These are phyloP conservation scores for Cenchrus purpureus DNA, from an alignment of 176 grass and related monocot species.

Conservation along the genomic window DNA sequence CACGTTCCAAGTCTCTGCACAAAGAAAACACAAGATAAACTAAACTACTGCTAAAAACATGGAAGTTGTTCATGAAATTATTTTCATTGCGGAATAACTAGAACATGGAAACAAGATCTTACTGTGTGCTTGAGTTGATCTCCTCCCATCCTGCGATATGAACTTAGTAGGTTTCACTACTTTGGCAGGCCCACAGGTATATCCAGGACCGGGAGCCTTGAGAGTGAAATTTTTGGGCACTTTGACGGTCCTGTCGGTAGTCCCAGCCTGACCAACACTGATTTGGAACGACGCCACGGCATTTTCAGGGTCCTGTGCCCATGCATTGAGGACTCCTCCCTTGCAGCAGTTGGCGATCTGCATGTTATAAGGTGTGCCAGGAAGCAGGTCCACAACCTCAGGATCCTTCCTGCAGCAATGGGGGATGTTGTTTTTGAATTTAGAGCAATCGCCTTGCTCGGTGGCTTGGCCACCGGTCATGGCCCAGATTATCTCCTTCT, in stretches of 20 bases:
- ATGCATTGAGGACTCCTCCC: slow-evolving; percentile 72
- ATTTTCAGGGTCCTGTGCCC: slow-evolving; percentile 66
- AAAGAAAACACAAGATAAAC: slow-evolving; percentile 16
- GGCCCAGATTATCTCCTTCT: slow-evolving; percentile 81
- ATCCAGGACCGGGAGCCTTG: slow-evolving; percentile 62
- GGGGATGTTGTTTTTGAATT: slow-evolving; percentile 61
- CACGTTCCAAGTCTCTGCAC: slow-evolving; percentile 81
- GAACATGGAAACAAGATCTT: slow-evolving; percentile 26
- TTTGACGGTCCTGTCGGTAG: slow-evolving; percentile 57
- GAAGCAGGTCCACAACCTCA: slow-evolving; percentile 71
- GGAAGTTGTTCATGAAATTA: slow-evolving; percentile 13
- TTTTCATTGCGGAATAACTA: neutral
- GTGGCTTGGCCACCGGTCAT: slow-evolving; percentile 75
- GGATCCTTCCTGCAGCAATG: slow-evolving; percentile 73
- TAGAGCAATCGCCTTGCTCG: slow-evolving; percentile 88
- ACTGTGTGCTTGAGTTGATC: slow-evolving; percentile 71
- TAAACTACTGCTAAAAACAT: neutral
- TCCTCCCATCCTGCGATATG: slow-evolving; percentile 61
- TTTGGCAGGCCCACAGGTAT: slow-evolving; percentile 70
- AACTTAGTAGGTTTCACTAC: slow-evolving; percentile 66
- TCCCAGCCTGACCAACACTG: slow-evolving; percentile 71
- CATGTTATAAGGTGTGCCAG: slow-evolving; percentile 65
- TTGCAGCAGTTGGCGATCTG: slow-evolving; percentile 86
- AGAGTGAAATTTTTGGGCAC: slow-evolving; percentile 63
- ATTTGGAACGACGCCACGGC: slow-evolving; percentile 68